Evolutionary conservation across 305 asterid species (phyloP).

Genomic region (Fraxinus dipetala): DNA sequence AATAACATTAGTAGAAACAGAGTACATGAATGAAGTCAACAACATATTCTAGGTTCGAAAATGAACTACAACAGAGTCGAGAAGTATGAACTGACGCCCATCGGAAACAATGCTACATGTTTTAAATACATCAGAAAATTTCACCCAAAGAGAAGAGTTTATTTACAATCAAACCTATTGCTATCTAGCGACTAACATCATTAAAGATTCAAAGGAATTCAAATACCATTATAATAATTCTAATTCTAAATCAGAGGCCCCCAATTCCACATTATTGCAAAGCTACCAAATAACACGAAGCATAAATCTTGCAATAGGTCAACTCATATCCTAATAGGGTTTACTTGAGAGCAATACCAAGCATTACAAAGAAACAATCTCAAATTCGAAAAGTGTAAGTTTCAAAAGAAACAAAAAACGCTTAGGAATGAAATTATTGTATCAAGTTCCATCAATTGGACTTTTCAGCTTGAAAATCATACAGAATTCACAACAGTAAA

Average conservation of each 20-base stretch:
- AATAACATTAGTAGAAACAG: not conserved
- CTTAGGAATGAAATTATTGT: not conserved
- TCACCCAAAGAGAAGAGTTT: not conserved
- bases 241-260: not conserved
- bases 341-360: not conserved
- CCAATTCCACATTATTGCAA: not conserved
- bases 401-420: not conserved
- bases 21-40: slow-evolving; percentile 11
- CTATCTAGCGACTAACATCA: not conserved
- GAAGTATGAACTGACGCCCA: not conserved
- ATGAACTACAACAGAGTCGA: not conserved
- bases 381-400: not conserved
- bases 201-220: not conserved
- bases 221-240: not conserved
- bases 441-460: not conserved
- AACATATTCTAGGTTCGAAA: slow-evolving; percentile 11
- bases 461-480: not conserved
- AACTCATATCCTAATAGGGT: not conserved
- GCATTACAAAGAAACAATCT: not conserved
- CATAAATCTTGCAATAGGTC: not conserved
- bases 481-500: not conserved
- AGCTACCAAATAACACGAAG: not conserved
- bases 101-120: not conserved
- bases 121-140: not conserved
- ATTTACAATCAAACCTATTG: not conserved